phyloP scores from a whole-genome alignment of 2,329 filamentous ascomycete genomes.

The Alternaria arborescens region DNA sequence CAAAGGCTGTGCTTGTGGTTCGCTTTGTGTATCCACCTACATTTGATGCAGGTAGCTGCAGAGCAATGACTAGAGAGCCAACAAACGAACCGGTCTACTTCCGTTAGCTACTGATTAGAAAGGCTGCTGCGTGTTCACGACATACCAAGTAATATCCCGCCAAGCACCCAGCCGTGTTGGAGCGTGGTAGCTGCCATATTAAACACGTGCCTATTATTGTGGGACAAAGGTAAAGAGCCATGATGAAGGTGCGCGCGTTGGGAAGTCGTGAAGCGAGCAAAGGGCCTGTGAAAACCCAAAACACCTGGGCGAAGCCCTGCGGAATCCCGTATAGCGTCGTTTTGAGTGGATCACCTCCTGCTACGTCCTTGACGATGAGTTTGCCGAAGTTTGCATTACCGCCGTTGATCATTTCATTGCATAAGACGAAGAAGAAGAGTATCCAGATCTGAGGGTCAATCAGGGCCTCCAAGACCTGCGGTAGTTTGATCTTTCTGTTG shows the following conservation, averaged over 20 bases:
- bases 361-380: slow-evolving; percentile 63
- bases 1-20: slow-evolving; percentile 57
- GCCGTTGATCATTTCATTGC: slow-evolving; percentile 64
- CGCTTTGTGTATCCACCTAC: slow-evolving; percentile 50
- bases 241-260: slow-evolving; percentile 62
- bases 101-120: slow-evolving; percentile 13
- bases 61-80: slow-evolving; percentile 61
- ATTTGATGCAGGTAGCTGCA: slow-evolving; percentile 62
- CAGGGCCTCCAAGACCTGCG: slow-evolving; percentile 60
- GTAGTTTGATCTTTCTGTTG: slow-evolving; percentile 58
- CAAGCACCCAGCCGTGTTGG: slow-evolving; percentile 58
- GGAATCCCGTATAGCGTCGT: slow-evolving; percentile 65
- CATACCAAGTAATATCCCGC: slow-evolving; percentile 61
- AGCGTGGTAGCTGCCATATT: slow-evolving; percentile 60
- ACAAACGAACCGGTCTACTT: slow-evolving; percentile 55
- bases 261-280: slow-evolving; percentile 61
- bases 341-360: slow-evolving; percentile 50
- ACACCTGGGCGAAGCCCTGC: slow-evolving; percentile 62
- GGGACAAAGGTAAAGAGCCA: slow-evolving; percentile 62
- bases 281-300: slow-evolving; percentile 63
- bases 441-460: slow-evolving; percentile 58
- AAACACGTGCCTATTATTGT: slow-evolving; percentile 60
- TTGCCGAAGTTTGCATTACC: slow-evolving; percentile 65
- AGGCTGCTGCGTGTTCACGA: neutral
- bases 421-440: slow-evolving; percentile 56